Conservation (phyloP, 257 asterid species). For the Salvia rosmarinus region DNA sequence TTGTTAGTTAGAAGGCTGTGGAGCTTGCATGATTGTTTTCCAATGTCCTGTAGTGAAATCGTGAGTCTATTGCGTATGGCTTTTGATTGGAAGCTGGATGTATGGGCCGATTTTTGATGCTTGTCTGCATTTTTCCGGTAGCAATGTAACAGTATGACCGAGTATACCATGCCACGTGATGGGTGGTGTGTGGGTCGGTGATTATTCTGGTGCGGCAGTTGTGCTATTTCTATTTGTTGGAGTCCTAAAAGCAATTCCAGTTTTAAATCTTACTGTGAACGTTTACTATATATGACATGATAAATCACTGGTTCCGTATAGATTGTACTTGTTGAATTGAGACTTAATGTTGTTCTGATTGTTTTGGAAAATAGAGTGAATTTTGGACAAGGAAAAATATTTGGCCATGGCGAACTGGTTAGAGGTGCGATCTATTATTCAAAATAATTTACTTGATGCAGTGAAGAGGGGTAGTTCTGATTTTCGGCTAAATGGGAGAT, state of each 20-base stretch:
- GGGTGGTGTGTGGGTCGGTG: neutral
- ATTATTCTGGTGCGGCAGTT: neutral
- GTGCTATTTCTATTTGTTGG: too few species aligned
- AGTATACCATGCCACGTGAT: neutral
- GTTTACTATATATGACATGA: too few species aligned
- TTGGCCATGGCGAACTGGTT: conserved; percentile 4
- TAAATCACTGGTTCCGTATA: neutral
- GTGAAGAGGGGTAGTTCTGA: neutral
- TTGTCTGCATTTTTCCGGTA: conserved; percentile 18
- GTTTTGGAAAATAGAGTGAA: neutral
- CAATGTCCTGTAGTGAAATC: conserved; percentile 6
- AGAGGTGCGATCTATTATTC: neutral
- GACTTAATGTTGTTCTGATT: neutral
- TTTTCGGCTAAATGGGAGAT: conserved; percentile 14
- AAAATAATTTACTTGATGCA: neutral
- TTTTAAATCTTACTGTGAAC: too few species aligned
- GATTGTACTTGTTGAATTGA: neutral
- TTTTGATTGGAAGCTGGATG: conserved; percentile 13
- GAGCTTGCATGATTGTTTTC: conserved; percentile 13
- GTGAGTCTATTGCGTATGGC: conserved; percentile 10
- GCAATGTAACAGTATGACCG: conserved; percentile 33
- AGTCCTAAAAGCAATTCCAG: too few species aligned
- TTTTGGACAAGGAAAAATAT: neutral
- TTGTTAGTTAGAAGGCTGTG: conserved; percentile 20
- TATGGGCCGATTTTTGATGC: conserved; percentile 12